Evolutionary conservation across 148 eudicot genomes (phyloP).

Genomic region (Suaeda aralocaspica): DNA sequence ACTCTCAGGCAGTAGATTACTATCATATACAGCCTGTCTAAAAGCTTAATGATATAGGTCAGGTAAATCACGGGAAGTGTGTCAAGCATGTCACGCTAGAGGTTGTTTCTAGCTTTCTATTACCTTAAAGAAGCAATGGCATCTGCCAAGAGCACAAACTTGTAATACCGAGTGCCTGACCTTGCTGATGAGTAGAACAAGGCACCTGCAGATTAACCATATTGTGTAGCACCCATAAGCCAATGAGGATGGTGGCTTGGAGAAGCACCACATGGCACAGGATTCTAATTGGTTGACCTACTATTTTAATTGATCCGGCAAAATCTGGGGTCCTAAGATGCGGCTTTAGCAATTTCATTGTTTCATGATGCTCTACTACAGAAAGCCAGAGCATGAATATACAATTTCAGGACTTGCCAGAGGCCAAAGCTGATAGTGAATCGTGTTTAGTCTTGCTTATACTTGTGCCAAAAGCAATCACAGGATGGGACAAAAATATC

Average conservation of each 20-base stretch:
- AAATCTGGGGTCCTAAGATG: background rate
- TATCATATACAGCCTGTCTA: background rate
- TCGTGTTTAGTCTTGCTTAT: background rate
- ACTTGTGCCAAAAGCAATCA: background rate
- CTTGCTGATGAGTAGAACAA: background rate
- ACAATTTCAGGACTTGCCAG: background rate
- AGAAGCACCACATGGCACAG: background rate
- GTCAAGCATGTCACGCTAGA: background rate
- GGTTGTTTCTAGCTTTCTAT: background rate
- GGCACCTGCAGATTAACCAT: background rate
- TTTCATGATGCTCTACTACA: slow-evolving; percentile 5
- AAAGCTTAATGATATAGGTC: background rate
- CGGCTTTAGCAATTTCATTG: background rate
- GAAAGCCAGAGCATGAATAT: background rate
- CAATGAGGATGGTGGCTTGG: background rate
- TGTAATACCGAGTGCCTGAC: background rate
- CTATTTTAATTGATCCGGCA: background rate
- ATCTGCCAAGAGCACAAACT: background rate
- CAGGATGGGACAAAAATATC: background rate
- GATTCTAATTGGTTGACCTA: background rate
- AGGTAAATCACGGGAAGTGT: no score
- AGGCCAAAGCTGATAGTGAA: background rate
- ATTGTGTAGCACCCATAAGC: background rate
- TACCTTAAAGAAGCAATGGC: background rate
- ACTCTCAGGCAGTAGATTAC: background rate